Conservation (phyloP, 2,329 filamentous ascomycete genomes). For the Botrytis paeoniae region DNA sequence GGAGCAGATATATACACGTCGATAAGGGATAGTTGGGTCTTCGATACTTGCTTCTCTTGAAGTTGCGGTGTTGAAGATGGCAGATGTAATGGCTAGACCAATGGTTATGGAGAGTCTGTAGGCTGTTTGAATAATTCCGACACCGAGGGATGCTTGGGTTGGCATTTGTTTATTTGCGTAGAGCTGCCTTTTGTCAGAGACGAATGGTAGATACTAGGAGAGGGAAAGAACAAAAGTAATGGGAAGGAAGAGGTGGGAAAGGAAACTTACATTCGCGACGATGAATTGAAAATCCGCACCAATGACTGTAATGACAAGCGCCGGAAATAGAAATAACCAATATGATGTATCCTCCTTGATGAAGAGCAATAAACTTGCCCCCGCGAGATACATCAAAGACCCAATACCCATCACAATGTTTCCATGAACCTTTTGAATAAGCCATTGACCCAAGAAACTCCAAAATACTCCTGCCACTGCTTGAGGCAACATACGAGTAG, state of each 20-base stretch:
- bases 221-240: not conserved
- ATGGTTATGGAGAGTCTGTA: slow-evolving; percentile 48
- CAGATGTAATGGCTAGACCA: slow-evolving; percentile 60
- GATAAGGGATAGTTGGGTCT: slow-evolving; percentile 50
- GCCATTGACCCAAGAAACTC: slow-evolving; percentile 59
- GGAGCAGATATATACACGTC: slow-evolving; percentile 50
- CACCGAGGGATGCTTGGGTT: slow-evolving; percentile 59
- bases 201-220: rapidly evolving
- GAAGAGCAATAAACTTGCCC: slow-evolving; percentile 53
- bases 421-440: slow-evolving; percentile 64
- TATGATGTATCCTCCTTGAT: slow-evolving; percentile 55
- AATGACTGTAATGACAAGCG: slow-evolving; percentile 57
- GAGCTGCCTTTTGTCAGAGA: slow-evolving; percentile 47
- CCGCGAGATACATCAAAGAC: slow-evolving; percentile 41
- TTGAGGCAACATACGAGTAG: slow-evolving; percentile 63
- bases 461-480: slow-evolving; percentile 60
- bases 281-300: slow-evolving; percentile 70
- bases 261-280: slow-evolving; percentile 57
- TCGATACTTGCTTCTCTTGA: slow-evolving; percentile 26
- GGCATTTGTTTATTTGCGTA: slow-evolving; percentile 67
- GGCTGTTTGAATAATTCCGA: slow-evolving; percentile 66
- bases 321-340: slow-evolving; percentile 64
- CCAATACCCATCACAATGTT: slow-evolving; percentile 55
- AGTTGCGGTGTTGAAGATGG: slow-evolving; percentile 44
- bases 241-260: not conserved